phyloP scores from a whole-genome alignment of 805 yeast species.

The Saccharomyces jurei region DNA sequence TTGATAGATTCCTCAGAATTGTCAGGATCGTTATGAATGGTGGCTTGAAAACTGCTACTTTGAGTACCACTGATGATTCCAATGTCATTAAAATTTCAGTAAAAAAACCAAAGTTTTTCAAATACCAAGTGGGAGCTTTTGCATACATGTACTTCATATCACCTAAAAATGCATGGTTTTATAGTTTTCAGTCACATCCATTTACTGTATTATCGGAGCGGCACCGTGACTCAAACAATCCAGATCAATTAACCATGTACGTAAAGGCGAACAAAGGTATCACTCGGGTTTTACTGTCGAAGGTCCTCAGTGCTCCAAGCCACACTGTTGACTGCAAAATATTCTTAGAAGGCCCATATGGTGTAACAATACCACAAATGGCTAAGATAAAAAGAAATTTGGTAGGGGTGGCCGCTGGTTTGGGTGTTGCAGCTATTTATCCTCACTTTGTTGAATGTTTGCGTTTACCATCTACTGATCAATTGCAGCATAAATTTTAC shows the following conservation, averaged over 20 bases:
- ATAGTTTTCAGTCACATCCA: constrained; percentile 54
- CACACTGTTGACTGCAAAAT: constrained; percentile 31
- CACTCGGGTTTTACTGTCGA: constrained; percentile 37
- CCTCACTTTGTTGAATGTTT: constrained; percentile 32
- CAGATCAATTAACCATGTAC: constrained; percentile 31
- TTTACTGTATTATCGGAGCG: constrained; percentile 46
- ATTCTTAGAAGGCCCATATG: constrained; percentile 59
- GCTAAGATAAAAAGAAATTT: constrained; percentile 32
- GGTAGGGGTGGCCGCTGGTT: constrained; percentile 44
- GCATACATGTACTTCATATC: constrained; percentile 51
- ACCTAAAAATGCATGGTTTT: constrained; percentile 43
- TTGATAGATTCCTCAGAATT: constrained; percentile 44
- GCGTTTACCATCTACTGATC: constrained; percentile 9
- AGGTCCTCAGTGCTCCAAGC: constrained; percentile 27
- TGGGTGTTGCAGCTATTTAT: constrained; percentile 47
- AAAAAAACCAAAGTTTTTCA: constrained; percentile 40
- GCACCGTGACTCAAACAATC: constrained; percentile 27
- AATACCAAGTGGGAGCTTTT: constrained; percentile 46
- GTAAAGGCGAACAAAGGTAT: constrained; percentile 52
- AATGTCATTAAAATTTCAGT: constrained; percentile 35
- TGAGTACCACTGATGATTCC: constrained; percentile 22
- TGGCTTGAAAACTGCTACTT: constrained; percentile 19
- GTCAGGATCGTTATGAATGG: constrained; percentile 30
- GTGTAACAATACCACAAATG: constrained; percentile 34
- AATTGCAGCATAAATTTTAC: constrained; percentile 35